These are phyloP conservation scores for Cymbopogon flexuosus DNA, from an alignment of 202 grass and related monocot genomes.

Conservation along the genomic window DNA sequence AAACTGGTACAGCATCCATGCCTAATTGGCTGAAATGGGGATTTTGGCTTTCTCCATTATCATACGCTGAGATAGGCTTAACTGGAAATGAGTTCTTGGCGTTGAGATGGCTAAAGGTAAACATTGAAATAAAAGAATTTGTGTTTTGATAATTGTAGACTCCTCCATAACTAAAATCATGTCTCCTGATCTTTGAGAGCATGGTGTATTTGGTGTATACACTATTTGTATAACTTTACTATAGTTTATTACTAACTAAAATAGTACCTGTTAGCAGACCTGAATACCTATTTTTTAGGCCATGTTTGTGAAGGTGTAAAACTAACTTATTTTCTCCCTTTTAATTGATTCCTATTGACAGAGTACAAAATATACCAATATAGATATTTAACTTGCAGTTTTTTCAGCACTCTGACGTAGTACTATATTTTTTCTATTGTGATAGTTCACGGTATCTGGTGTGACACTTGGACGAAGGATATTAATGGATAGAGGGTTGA, in stretches of 20 bases:
- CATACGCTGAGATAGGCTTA: constrained; percentile 73
- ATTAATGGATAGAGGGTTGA: constrained; percentile 50
- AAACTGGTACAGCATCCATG: constrained; percentile 44
- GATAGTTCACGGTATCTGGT: constrained; percentile 27
- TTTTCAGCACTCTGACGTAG: neutral
- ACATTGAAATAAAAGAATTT: neutral
- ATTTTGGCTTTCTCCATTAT: constrained; percentile 29
- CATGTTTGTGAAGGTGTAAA: neutral
- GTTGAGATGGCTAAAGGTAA: constrained; percentile 79
- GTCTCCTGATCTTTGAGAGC: too few relatives aligned
- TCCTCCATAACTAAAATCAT: neutral
- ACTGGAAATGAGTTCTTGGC: constrained; percentile 77
- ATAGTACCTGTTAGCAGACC: neutral
- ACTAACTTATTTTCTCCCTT: neutral
- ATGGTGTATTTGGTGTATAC: neutral
- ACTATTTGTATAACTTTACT: neutral
- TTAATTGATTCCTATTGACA: neutral
- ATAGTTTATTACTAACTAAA: neutral
- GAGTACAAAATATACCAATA: neutral
- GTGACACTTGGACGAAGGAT: constrained; percentile 39
- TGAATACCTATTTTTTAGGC: neutral
- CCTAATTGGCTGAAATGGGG: constrained; percentile 79
- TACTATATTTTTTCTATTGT: neutral
- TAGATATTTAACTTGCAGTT: neutral
- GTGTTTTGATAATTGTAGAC: neutral